These are phyloP conservation scores for Aureobasidium zeae DNA, from an alignment of 2,329 filamentous ascomycete genomes.

Conservation along the genomic window DNA sequence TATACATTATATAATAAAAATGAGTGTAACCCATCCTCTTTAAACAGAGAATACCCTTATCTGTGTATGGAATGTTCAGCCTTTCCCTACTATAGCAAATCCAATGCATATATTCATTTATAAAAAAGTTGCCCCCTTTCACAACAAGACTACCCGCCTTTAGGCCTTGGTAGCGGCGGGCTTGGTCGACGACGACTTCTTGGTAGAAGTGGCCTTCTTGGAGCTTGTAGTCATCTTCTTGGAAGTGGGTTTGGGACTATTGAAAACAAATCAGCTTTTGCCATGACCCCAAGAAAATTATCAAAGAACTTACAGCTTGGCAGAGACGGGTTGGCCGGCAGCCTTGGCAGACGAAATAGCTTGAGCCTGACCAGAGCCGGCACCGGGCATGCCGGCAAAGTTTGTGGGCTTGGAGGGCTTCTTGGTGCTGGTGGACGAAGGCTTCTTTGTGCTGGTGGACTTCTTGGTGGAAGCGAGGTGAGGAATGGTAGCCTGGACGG, in stretches of 20 bases:
- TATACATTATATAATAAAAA: too few relatives aligned
- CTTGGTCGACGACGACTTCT: constrained; percentile 1
- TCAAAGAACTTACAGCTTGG: neutral
- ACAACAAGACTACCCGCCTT: too few relatives aligned
- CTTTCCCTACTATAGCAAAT: too few relatives aligned
- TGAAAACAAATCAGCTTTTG: neutral
- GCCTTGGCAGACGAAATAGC: neutral
- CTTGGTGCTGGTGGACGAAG: neutral
- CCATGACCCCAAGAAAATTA: neutral
- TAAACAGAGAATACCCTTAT: too few relatives aligned
- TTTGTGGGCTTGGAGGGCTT: neutral
- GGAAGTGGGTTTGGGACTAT: neutral
- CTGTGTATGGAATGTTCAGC: too few relatives aligned
- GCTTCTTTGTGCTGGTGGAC: neutral
- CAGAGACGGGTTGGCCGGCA: neutral
- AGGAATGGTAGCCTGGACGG: neutral
- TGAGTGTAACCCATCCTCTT: too few relatives aligned
- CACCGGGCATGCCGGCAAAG: neutral
- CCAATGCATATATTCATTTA: too few relatives aligned
- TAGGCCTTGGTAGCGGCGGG: neutral
- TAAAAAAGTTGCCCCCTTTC: too few relatives aligned
- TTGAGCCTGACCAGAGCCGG: neutral
- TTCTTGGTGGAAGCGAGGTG: neutral
- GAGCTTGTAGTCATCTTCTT: neutral
- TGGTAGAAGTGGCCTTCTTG: neutral